Evolutionary conservation across 768 basidiomycete species (phyloP).

Genomic region (Hysterangium stoloniferum): DNA sequence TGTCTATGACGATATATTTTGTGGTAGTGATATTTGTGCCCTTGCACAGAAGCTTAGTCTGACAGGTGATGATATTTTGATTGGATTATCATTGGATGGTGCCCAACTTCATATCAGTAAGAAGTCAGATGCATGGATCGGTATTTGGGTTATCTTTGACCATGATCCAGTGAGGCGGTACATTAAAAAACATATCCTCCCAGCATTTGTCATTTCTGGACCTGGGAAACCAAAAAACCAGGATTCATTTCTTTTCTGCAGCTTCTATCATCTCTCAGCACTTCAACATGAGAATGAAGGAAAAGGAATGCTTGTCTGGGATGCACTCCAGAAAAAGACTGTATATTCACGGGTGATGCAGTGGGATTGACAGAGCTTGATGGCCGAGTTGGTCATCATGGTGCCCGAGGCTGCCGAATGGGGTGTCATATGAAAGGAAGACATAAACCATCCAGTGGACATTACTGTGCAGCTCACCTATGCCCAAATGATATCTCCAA

Average conservation of each 20-base stretch:
- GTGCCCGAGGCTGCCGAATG: constrained; percentile 25
- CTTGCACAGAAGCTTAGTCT: constrained; percentile 16
- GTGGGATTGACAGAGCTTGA: constrained; percentile 25
- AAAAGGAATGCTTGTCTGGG: constrained; percentile 28
- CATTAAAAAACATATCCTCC: constrained; percentile 25
- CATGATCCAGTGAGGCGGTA: constrained; percentile 24
- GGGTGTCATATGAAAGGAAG: constrained; percentile 25
- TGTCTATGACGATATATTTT: constrained; percentile 24
- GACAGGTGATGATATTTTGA: constrained; percentile 24
- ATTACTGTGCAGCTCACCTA: constrained; percentile 30
- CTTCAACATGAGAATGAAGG: too few species aligned
- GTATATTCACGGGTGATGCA: constrained; percentile 27
- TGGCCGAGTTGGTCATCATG: constrained; percentile 29
- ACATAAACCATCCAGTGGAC: constrained; percentile 21
- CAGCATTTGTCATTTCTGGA: constrained; percentile 26
- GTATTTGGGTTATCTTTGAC: constrained; percentile 30
- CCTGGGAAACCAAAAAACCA: constrained; percentile 28
- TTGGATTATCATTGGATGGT: constrained; percentile 33
- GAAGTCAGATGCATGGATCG: constrained; percentile 36
- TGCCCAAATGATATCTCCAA: constrained; percentile 21
- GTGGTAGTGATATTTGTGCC: constrained; percentile 24
- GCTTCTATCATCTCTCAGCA: constrained; percentile 26
- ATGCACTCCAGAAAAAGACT: constrained; percentile 17
- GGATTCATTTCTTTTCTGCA: constrained; percentile 29
- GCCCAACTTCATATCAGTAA: constrained; percentile 37